phyloP scores from a whole-genome alignment of 768 basidiomycete genomes.

The Macrolepiota albuminosa region DNA sequence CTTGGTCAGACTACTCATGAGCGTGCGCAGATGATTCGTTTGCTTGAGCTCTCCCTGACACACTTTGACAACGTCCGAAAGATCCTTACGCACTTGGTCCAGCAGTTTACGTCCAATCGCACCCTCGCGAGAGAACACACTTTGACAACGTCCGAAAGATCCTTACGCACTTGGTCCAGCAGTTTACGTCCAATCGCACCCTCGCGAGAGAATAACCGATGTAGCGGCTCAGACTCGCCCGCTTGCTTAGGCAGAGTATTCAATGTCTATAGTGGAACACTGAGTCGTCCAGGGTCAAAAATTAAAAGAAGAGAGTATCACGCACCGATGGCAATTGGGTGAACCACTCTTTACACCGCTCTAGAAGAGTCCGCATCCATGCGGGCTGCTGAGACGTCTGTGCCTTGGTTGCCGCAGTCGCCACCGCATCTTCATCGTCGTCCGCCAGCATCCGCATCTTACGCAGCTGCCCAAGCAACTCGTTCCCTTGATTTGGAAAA shows the following conservation, averaged over 20 bases:
- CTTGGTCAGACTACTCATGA: constrained; percentile 89
- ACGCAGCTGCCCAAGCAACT: constrained; percentile 79
- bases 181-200: constrained; percentile 75
- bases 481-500: constrained; percentile 51
- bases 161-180: constrained; percentile 72
- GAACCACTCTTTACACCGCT: constrained; percentile 85
- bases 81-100: constrained; percentile 73
- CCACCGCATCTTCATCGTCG: constrained; percentile 68
- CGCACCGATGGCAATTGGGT: constrained; percentile 68
- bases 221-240: constrained; percentile 77
- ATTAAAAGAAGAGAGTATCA: not conserved
- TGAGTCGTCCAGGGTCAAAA: not conserved
- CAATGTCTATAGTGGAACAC: constrained; percentile 43
- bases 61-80: constrained; percentile 76
- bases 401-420: constrained; percentile 52
- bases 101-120: constrained; percentile 75
- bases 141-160: constrained; percentile 75
- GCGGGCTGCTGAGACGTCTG: constrained; percentile 74
- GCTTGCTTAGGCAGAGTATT: constrained; percentile 60
- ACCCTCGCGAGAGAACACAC: constrained; percentile 93
- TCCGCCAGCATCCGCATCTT: constrained; percentile 90
- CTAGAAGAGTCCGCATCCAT: constrained; percentile 88
- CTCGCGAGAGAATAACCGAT: constrained; percentile 87
- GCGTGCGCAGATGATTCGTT: constrained; percentile 89
- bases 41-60: constrained; percentile 88